Conservation (phyloP, 495 filamentous ascomycete species). For the Podospora pseudoanserina region DNA sequence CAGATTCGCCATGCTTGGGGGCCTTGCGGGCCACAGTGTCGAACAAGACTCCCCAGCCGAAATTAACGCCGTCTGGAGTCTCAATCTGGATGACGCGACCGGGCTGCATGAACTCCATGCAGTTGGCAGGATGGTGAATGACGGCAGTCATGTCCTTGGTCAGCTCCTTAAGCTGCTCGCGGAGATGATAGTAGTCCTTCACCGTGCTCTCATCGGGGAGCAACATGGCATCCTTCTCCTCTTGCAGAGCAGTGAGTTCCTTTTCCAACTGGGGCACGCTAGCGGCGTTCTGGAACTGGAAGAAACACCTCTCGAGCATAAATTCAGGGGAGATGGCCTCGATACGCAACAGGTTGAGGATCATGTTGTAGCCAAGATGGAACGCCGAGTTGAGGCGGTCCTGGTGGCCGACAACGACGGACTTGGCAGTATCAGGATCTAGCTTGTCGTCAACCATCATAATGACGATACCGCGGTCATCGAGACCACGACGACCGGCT, state of each 20-base stretch:
- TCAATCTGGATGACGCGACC: slow-evolving; percentile 83
- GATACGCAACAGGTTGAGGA: slow-evolving; percentile 90
- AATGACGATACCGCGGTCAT: slow-evolving; percentile 97
- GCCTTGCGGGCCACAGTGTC: slow-evolving; percentile 60
- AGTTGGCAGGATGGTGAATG: slow-evolving; percentile 84
- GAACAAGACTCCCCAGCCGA: slow-evolving; percentile 88
- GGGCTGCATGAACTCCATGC: slow-evolving; percentile 70
- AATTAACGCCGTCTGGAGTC: slow-evolving; percentile 65
- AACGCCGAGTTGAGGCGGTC: slow-evolving; percentile 97
- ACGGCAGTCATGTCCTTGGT: slow-evolving; percentile 81
- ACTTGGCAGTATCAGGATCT: slow-evolving; percentile 88
- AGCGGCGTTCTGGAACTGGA: slow-evolving; percentile 93
- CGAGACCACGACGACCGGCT: slow-evolving; percentile 91
- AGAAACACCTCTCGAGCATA: slow-evolving; percentile 96
- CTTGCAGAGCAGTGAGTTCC: slow-evolving; percentile 70
- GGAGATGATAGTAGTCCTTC: slow-evolving; percentile 84
- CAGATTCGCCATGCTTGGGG: slow-evolving; percentile 56
- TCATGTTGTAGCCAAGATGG: slow-evolving; percentile 99
- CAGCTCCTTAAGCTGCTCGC: slow-evolving; percentile 76
- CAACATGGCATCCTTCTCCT: slow-evolving; percentile 62
- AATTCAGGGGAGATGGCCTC: slow-evolving; percentile 95
- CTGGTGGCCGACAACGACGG: slow-evolving; percentile 92
- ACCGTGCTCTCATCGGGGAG: slow-evolving; percentile 83
- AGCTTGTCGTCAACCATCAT: slow-evolving; percentile 99
- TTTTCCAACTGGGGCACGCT: slow-evolving; percentile 77